Base-by-base conservation (phyloP, 1,284 basidiomycete species). In the Hemileccinum hortonii region DNA sequence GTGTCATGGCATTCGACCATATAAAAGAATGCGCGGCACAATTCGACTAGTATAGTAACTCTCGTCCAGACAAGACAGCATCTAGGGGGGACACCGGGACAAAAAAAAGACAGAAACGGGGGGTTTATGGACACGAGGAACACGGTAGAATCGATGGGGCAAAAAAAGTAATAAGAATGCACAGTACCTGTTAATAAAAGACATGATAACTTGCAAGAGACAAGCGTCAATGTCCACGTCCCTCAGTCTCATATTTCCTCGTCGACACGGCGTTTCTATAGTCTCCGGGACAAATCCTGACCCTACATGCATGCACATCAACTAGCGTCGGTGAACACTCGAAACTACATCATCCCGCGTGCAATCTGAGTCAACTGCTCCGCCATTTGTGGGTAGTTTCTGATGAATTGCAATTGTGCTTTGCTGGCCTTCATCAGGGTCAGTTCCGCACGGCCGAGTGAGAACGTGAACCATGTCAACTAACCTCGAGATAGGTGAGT, bases 341-440 rank as follows among this genome's bases (percentile, higher is more conserved):
- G 21, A 45, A 43, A 53, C 61, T 61, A 71, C 44, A 70, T 48
- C 69, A 73, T 72, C 47, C 59, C 63, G 3, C 57, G 64, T 24
- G 84, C 85, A 47, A 87, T 80, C 59, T 78, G 75, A 49, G 70
- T 73, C 42, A 88, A 69, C 66, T 86, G 78, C 26, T 74, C 75
- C n/a, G 87, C 90, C 80, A 87, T 84, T 57, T 87, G 81, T 1
- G 93, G 93, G 67, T 93, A 95, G 61, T 83, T 84, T 65, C 82
- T 78, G 68, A 87, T 76, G 72, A 96, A 96, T 60, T 90, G 80
- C 49, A 89, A 72, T 69, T 95, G 92, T 14, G 92, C 83, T 52
- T 77, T 75, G 47, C 90, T 88, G 10, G 92, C 92, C 84, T 92
- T 64, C 30, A 54, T 53, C 44, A 32, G 59, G 26, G 37, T 53